Percentiles rank a stretch among this genome's conserved stretches.
These are phyloP conservation scores for Phytophthora aleatoria DNA, from an alignment of 352 stramenopile genomes.

Conservation along the genomic window DNA sequence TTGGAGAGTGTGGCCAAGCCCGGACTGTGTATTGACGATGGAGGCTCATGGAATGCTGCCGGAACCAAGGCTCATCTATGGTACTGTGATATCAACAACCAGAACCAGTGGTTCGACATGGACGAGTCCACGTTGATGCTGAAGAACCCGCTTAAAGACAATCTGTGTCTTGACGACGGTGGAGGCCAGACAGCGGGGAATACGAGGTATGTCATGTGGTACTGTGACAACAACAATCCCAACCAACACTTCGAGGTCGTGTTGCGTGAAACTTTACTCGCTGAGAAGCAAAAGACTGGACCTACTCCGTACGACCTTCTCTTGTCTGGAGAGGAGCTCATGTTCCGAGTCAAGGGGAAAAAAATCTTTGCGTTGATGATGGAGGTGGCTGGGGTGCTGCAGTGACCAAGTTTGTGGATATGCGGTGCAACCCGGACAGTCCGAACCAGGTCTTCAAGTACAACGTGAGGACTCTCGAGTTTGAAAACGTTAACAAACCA, in stretches of 20 bases:
- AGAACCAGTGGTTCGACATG: slow-evolving; percentile 36
- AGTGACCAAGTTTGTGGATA: slow-evolving; percentile 22
- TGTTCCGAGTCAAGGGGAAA: slow-evolving; percentile 32
- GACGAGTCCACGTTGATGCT: slow-evolving; percentile 35
- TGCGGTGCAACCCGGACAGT: slow-evolving; percentile 29
- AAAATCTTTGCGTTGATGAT: slow-evolving; percentile 42
- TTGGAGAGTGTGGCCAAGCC: slow-evolving; percentile 28
- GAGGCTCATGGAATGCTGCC: slow-evolving; percentile 19
- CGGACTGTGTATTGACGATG: slow-evolving; percentile 36
- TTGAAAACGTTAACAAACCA: slow-evolving; percentile 23
- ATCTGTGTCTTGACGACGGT: slow-evolving; percentile 40
- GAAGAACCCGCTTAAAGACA: slow-evolving; percentile 34
- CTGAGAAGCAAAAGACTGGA: slow-evolving; percentile 19
- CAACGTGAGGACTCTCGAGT: slow-evolving; percentile 15
- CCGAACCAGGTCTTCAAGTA: slow-evolving; percentile 31
- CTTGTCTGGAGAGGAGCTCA: slow-evolving; percentile 22
- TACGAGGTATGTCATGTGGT: slow-evolving; percentile 27
- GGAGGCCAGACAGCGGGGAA: slow-evolving; percentile 15
- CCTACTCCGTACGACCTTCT: slow-evolving; percentile 27
- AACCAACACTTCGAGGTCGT: slow-evolving; percentile 38
- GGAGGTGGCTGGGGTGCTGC: slow-evolving; percentile 28
- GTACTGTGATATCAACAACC: slow-evolving; percentile 35
- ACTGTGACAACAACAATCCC: slow-evolving; percentile 29
- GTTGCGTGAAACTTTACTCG: slow-evolving; percentile 11
- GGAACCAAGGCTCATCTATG: slow-evolving; percentile 21